Percentiles rank a stretch among this genome's conserved stretches.
Evolutionary conservation across 2,329 filamentous ascomycete genomes (phyloP).

Genomic region (Cladophialophora bantiana): DNA sequence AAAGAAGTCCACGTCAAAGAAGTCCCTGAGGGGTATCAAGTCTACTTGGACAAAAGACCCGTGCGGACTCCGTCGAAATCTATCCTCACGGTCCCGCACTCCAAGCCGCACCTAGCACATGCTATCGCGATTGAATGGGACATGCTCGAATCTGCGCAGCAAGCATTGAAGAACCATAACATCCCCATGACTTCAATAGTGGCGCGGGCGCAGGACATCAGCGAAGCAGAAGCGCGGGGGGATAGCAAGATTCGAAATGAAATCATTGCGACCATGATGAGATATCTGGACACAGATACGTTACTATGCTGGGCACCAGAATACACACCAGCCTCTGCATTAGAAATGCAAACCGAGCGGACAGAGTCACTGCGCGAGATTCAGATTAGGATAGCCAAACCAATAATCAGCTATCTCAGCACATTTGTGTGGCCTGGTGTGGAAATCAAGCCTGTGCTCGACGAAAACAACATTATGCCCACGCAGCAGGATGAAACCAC

Average conservation of each 20-base stretch:
- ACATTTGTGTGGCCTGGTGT: constrained; percentile 83
- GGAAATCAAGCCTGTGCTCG: constrained; percentile 80
- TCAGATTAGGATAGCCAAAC: constrained; percentile 73
- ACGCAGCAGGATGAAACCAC: constrained; percentile 75
- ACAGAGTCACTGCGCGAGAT: constrained; percentile 70
- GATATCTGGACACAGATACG: constrained; percentile 91
- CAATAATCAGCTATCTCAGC: constrained; percentile 75
- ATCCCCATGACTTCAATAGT: constrained; percentile 88
- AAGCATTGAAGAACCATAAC: constrained; percentile 83
- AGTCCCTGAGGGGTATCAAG: constrained; percentile 62
- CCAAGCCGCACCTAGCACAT: constrained; percentile 81
- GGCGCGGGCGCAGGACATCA: constrained; percentile 83
- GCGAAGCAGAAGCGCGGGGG: constrained; percentile 66
- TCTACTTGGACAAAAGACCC: constrained; percentile 79
- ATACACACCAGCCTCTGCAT: constrained; percentile 57
- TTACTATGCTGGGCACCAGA: constrained; percentile 86
- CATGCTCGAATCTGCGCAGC: constrained; percentile 77
- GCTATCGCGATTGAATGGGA: constrained; percentile 96
- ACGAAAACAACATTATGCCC: constrained; percentile 77
- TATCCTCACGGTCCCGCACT: constrained; percentile 73
- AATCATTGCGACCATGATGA: constrained; percentile 74
- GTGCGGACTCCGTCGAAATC: constrained; percentile 78
- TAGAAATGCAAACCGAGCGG: constrained; percentile 55
- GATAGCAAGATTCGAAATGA: constrained; percentile 63
- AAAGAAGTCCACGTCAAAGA: constrained; percentile 77